These are phyloP conservation scores for Acmispon strigosus DNA, from an alignment of 306 rosid genomes.

Conservation along the genomic window DNA sequence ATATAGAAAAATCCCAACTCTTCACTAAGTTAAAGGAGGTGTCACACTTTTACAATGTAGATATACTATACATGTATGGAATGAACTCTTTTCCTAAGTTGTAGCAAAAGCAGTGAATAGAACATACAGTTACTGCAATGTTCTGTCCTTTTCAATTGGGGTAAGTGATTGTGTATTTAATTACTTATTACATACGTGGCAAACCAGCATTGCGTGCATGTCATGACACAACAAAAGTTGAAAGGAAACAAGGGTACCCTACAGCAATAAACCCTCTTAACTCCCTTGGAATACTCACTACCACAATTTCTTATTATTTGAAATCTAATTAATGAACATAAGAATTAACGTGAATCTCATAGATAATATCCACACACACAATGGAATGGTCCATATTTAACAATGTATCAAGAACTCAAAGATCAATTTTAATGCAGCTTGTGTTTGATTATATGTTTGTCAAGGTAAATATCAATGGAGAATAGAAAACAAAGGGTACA, in stretches of 20 bases:
- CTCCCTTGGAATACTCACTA: constrained; percentile 21
- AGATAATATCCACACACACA: constrained; percentile 25
- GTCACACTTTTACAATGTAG: background rate
- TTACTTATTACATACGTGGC: constrained; percentile 16
- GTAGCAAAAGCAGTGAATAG: background rate
- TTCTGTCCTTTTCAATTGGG: constrained; percentile 14
- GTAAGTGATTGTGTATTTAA: background rate
- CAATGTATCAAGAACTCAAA: constrained; percentile 5
- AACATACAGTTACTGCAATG: constrained; percentile 1
- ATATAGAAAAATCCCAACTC: constrained; percentile 4
- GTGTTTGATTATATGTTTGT: background rate
- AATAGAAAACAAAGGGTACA: background rate
- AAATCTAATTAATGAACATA: background rate
- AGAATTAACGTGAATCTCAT: constrained; percentile 31
- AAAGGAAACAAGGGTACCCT: constrained; percentile 16
- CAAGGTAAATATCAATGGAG: background rate
- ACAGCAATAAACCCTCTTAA: constrained; percentile 12
- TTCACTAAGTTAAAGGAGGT: too few relatives aligned
- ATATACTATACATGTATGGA: too few relatives aligned
- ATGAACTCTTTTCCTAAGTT: background rate
- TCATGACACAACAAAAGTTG: constrained; percentile 10
- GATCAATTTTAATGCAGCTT: background rate
- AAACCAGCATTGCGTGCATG: constrained; percentile 15
- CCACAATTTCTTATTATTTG: constrained; percentile 20
- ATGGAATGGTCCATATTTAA: background rate